Evolutionary conservation across 495 filamentous ascomycete species (phyloP), one percentile per base, ranked within the genome.

Genomic region (Penicillium egyptiacum): DNA sequence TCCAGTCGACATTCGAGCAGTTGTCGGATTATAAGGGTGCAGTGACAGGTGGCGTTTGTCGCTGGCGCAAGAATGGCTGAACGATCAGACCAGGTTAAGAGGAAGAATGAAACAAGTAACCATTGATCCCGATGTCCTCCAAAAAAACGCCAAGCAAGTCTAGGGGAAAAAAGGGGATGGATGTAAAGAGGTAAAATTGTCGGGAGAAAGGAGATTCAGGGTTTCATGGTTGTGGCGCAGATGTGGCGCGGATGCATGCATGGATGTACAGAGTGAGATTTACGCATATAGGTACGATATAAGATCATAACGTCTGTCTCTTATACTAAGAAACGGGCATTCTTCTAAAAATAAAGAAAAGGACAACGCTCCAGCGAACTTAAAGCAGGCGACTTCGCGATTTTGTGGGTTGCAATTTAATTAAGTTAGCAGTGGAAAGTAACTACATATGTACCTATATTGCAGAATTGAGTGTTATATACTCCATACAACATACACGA

Each of bases 1-100:
- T 64, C 73, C 72, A 68, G 76, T 77, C 73, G 76, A 79, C 76
- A 79, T 79, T 62, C 76, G 75, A 77, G 70, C 74, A 72, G 71
- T 51, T 50, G 42, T 39, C 35, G 51, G 22, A 55, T 50, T 50
- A 60, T 55, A 59, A 62, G 7, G 46, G 45, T 59, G 42, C 39
- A 46, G 42, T 44, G 59, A 60, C 55, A 60, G 49, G 52, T 51
- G 55, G 58, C 51, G 46, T 56, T 56, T 35, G 48, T 59, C 53
- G 52, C 57, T 49, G 46, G 60, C 35, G 49, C 49, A 28, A 56
- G 53, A 48, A 66, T 51, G 47, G 37, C 41, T 61, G 63, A 75
- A 62, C 63, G 71, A 67, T 43, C 48, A 66, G 57, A 63, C 55
- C 50, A 37, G 31, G 40, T 61, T 58, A 60, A 59, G 30, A 47